A percentile compares a stretch with the other conserved stretches of the same genome.
phyloP scores from a whole-genome alignment of 345 rosid species.

The Mangifera indica region DNA sequence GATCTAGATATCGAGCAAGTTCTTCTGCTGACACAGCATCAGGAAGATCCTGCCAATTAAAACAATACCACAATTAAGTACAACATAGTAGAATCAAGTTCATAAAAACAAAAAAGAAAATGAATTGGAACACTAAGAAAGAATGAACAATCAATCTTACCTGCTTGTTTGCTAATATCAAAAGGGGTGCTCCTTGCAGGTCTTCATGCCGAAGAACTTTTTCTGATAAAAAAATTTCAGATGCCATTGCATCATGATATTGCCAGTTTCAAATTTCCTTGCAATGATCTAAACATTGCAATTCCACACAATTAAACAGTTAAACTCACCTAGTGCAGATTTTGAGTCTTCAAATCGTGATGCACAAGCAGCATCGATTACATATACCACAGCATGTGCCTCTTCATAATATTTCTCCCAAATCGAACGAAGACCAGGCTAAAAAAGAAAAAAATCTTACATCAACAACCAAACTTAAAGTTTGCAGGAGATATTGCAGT shows the following conservation, averaged over 20 bases:
- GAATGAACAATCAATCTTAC: slow-evolving; percentile 29
- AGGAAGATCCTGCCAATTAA: slow-evolving; percentile 69
- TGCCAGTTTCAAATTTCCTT: slow-evolving; percentile 9
- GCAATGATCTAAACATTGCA: not conserved
- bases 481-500: not conserved
- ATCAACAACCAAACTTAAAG: slow-evolving; percentile 12
- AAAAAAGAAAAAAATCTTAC: slow-evolving; percentile 19
- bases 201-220: slow-evolving; percentile 96
- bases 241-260: slow-evolving; percentile 6
- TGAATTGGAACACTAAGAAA: not conserved
- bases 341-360: slow-evolving; percentile 96
- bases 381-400: slow-evolving; percentile 89
- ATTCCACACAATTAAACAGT: slow-evolving; percentile 1
- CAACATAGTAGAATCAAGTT: not conserved
- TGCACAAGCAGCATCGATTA: slow-evolving; percentile 93
- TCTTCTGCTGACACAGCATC: slow-evolving; percentile 88
- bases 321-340: slow-evolving; percentile 72
- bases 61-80: slow-evolving; percentile 7
- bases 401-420: slow-evolving; percentile 99
- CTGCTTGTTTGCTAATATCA: slow-evolving; percentile 96
- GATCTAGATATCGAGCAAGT: slow-evolving; percentile 77
- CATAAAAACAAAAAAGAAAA: not conserved
- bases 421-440: slow-evolving; percentile 96
- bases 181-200: slow-evolving; percentile 86
- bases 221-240: slow-evolving; percentile 41